Evolutionary conservation across 805 yeast genomes (phyloP).

Genomic region (Candida sithepensis): DNA sequence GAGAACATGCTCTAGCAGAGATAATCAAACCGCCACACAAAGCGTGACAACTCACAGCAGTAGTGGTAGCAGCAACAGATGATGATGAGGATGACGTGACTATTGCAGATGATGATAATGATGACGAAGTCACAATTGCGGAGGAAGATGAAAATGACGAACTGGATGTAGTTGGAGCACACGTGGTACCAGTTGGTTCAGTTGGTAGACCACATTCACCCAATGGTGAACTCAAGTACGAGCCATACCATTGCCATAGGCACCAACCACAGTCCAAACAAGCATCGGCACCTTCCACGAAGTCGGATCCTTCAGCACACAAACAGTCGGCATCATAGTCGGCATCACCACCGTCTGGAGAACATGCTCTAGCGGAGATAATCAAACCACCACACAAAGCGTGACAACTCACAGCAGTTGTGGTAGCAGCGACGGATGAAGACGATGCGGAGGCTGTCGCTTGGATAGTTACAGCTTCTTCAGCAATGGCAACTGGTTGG

Average conservation of each 20-base stretch:
- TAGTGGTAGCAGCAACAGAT: background rate
- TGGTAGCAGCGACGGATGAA: background rate
- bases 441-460: background rate
- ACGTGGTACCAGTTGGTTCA: background rate
- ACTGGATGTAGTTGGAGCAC: background rate
- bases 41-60: background rate
- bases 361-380: constrained; percentile 28
- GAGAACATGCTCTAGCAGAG: constrained; percentile 28
- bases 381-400: constrained; percentile 10
- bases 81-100: no score
- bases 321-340: constrained; percentile 30
- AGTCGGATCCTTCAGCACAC: constrained; percentile 26
- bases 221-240: background rate
- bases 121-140: no score
- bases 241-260: constrained; percentile 24
- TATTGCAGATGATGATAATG: no score
- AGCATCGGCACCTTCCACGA: constrained; percentile 22
- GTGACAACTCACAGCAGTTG: background rate
- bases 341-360: constrained; percentile 22
- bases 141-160: background rate
- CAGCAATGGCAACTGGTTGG: no score
- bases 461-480: no score
- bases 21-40: constrained; percentile 14
- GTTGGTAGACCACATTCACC: background rate
- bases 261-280: constrained; percentile 39